Evolutionary conservation across 345 rosid species (phyloP).

Genomic region (Ailanthus altissimus): DNA sequence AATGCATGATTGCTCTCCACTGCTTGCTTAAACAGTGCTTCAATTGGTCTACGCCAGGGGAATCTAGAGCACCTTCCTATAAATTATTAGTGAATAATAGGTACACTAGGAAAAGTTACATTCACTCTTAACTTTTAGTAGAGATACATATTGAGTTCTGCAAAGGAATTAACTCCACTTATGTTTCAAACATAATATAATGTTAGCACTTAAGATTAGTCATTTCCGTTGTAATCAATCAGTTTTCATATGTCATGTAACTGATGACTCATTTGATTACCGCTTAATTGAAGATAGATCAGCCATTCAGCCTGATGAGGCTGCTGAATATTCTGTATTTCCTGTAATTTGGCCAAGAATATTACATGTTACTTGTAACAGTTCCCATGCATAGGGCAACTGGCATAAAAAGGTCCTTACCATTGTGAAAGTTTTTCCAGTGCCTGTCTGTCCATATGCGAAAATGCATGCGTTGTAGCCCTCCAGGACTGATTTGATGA

Average conservation of each 20-base stretch:
- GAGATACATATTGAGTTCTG: neutral
- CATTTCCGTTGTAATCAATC: neutral
- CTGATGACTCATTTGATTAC: neutral
- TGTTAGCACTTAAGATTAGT: neutral
- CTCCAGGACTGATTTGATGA: conserved; percentile 71
- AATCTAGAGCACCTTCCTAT: conserved; percentile 69
- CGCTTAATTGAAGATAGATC: neutral
- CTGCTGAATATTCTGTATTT: neutral
- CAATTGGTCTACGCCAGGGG: conserved; percentile 60
- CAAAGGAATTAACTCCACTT: neutral
- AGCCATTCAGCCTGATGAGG: neutral
- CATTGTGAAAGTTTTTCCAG: conserved; percentile 86
- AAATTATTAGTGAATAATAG: conserved; percentile 7
- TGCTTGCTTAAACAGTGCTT: conserved; percentile 61
- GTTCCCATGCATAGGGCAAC: neutral
- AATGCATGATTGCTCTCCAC: conserved; percentile 52
- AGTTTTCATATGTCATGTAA: neutral
- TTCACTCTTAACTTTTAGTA: neutral
- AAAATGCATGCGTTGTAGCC: conserved; percentile 88
- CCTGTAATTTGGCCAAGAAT: neutral
- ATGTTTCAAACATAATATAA: neutral
- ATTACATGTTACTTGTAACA: neutral
- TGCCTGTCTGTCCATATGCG: conserved; percentile 84
- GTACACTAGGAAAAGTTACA: conserved; percentile 1
- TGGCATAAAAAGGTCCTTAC: conserved; percentile 32